Evolutionary conservation across 2,329 filamentous ascomycete species (phyloP), one percentile per base, ranked within the genome.

Genomic region (Trichophaea hybrida): DNA sequence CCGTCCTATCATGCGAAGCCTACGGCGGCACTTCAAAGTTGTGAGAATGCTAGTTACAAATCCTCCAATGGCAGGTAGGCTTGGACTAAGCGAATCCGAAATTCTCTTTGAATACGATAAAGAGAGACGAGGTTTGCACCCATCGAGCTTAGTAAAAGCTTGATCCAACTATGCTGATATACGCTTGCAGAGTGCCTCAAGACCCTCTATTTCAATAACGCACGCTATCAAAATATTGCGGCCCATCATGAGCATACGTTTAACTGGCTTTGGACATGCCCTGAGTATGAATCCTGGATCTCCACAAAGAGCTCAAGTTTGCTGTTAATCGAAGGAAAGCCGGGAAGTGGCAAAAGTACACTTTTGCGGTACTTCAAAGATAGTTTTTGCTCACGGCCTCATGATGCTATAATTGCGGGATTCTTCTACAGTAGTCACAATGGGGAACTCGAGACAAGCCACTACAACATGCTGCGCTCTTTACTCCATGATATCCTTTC

Each of bases 61-160:
- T n/a, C n/a, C n/a, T n/a, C n/a, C n/a, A n/a, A n/a, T n/a, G n/a
- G n/a, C n/a, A n/a, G n/a, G n/a, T n/a, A n/a, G n/a, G n/a, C n/a
- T n/a, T n/a, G n/a, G n/a, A n/a, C n/a, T n/a, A n/a, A n/a, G n/a
- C n/a, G n/a, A n/a, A n/a, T n/a, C n/a, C n/a, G n/a, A n/a, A n/a
- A n/a, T n/a, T n/a, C n/a, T n/a, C n/a, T n/a, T 55, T 55, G 52
- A 55, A 13, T 55, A 55, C 32, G 52, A 55, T 17, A 38, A 6
- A 8, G 34, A 55, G 40, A 40, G 33, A 43, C 10, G 32, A 40
- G 52, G 52, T 43, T 55, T 34, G n/a, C n/a, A n/a, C n/a, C n/a
- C n/a, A n/a, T n/a, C n/a, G n/a, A n/a, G n/a, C n/a, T n/a, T n/a
- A n/a, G n/a, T n/a, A 7, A 40, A 7, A 7, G 37, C 37, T n/a